Evolutionary conservation across 2,329 filamentous ascomycete genomes (phyloP), one percentile per base, ranked within the genome.

Genomic region (Ophiobolus disseminans): DNA sequence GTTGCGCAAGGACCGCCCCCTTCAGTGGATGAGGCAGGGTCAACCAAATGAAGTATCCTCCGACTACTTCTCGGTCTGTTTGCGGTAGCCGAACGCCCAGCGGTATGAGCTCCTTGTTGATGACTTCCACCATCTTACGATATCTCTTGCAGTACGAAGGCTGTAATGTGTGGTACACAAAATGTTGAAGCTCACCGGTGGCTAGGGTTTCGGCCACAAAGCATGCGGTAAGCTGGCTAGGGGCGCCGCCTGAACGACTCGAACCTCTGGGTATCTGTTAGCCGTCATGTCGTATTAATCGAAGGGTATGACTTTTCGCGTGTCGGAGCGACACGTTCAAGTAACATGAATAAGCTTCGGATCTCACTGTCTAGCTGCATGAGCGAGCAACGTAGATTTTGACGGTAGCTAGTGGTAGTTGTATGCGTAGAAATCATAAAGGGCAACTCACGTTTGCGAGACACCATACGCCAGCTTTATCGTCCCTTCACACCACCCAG

Each of bases 21-120:
- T 79, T 76, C 44, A 87, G 74, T 35, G 66, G 45, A 54, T 69
- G 54, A 0, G 86, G 86, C 4, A 96, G 71, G 1, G 78, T 80
- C 20, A 95, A 72, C 91, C 91, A 96, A 38, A 96, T 77, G 69
- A 96, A 96, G 69, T 93, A 96, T 0, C 91, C 91, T 0, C 91
- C 91, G 22, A 86, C 87, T 3, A 86, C 70, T 3, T 76, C 68
- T 25, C 76, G 72, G 45, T 75, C 69, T 1, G 70, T 62, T 45
- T 81, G 73, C 11, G 72, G 70, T 28, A 78, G 50, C 61, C 72
- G 58, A 75, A 89, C 81, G 1, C 86, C 88, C 0, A 89, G 75
- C 1, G 88, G 87, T 0, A 80, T 65, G 1, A 95, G 76, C 38
- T 87, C 70, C 40, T 79, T 68, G 28, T 79, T 67, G 19, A 94